Conservation (phyloP, 805 yeast genomes). For the Yarrowia sp. region DNA sequence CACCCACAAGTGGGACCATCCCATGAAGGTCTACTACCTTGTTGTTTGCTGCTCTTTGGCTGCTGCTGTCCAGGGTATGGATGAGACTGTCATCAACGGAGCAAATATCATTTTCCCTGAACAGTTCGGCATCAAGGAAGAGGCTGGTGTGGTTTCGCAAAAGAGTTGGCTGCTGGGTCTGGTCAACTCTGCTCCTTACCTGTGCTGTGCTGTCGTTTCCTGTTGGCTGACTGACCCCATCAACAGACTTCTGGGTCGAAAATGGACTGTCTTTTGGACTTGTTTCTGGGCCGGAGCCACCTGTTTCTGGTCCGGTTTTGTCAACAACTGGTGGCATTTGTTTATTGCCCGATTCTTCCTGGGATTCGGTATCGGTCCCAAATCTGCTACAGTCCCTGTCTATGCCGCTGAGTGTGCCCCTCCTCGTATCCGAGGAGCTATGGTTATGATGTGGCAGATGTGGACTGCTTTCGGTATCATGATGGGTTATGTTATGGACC, state of each 20-base stretch:
- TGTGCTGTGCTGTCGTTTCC: constrained; percentile 55
- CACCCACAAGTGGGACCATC: constrained; percentile 49
- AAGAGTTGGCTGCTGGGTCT: constrained; percentile 51
- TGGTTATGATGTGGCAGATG: constrained; percentile 71
- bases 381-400: constrained; percentile 67
- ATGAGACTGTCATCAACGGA: constrained; percentile 68
- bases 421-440: constrained; percentile 57
- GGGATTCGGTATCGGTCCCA: constrained; percentile 68
- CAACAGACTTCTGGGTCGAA: constrained; percentile 56
- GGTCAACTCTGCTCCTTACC: constrained; percentile 63
- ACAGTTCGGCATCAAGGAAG: constrained; percentile 30
- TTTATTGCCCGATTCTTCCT: constrained; percentile 57
- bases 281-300: constrained; percentile 58
- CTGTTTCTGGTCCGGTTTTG: constrained; percentile 64
- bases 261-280: constrained; percentile 57
- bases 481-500: constrained; percentile 60
- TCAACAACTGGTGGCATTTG: constrained; percentile 59
- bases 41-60: constrained; percentile 64
- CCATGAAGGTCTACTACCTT: constrained; percentile 44
- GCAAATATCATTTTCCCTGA: constrained; percentile 50
- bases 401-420: constrained; percentile 65
- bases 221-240: constrained; percentile 56
- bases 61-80: constrained; percentile 73
- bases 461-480: constrained; percentile 72
- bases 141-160: constrained; percentile 32